A percentile compares a stretch with the other conserved stretches of the same genome.
These are phyloP conservation scores for Aspergillus conjunctus DNA, from an alignment of 495 filamentous ascomycete species.

Conservation along the genomic window DNA sequence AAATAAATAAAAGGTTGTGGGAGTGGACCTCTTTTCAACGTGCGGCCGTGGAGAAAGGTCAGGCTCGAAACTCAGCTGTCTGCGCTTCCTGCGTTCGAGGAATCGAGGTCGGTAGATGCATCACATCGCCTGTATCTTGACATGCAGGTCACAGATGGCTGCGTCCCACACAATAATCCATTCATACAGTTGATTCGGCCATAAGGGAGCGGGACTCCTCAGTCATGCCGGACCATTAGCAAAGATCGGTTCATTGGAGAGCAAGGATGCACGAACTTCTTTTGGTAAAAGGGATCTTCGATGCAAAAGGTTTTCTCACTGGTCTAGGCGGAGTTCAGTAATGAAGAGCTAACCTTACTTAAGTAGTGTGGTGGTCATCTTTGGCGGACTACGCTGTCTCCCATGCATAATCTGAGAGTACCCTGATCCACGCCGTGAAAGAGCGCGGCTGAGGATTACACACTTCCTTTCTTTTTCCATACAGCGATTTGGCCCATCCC, in stretches of 20 bases:
- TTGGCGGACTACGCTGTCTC: constrained; percentile 27
- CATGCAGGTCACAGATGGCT: constrained; percentile 30
- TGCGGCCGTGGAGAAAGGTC: constrained; percentile 26
- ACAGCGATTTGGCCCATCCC: constrained; percentile 8
- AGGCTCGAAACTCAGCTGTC: constrained; percentile 18
- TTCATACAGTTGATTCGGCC: constrained; percentile 18
- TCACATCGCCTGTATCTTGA: constrained; percentile 35
- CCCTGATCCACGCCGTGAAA: constrained; percentile 20
- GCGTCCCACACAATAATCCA: constrained; percentile 21
- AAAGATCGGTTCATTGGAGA: constrained; percentile 23
- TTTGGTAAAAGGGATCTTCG: constrained; percentile 23
- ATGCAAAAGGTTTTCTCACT: constrained; percentile 17
- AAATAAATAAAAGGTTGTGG: constrained; percentile 12
- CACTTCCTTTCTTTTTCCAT: constrained; percentile 16
- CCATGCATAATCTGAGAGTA: constrained; percentile 24
- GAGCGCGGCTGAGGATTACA: constrained; percentile 28
- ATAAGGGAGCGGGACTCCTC: constrained; percentile 7
- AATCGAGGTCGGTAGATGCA: constrained; percentile 30
- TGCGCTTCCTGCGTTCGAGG: constrained; percentile 22
- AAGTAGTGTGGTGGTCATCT: constrained; percentile 24
- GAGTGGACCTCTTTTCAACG: constrained; percentile 30
- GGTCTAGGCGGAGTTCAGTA: constrained; percentile 16
- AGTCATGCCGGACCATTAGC: constrained; percentile 12
- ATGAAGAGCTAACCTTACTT: constrained; percentile 32
- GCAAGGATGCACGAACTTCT: constrained; percentile 21